Evolutionary conservation across 371 early-diverging fungal genomes (phyloP), one percentile per base, ranked within the genome.

Genomic region (Capillidium rhysosporum): DNA sequence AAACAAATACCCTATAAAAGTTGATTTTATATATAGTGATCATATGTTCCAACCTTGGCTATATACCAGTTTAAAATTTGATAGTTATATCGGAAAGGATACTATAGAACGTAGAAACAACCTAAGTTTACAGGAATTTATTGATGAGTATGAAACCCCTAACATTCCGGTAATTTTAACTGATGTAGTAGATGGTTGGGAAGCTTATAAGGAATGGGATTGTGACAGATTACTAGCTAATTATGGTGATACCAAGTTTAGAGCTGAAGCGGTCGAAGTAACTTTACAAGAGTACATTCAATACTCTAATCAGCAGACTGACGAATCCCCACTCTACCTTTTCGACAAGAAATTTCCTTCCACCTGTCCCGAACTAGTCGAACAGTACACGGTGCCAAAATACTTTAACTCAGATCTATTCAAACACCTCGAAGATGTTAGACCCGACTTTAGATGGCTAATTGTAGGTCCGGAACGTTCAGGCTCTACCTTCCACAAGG

Each of bases 401-500:
- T 76, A 74, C 59, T 82, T 79, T 68, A 40, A 55, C 16, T 71
- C 73, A 40, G 82, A 82, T 59, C 60, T 77, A 39, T 79, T 82
- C 54, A 48, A 56, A 12, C 60, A 73, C 46, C 60, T 82, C 47
- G 65, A 61, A 0, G 40, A 55, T 10, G 49, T 59, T 18, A 55
- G 81, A 9, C 83, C 83, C 1, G 81, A 80, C 61, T 76, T 71
- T 55, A 60, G 75, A n/a, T 82, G 83, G 83, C 41, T 82, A 14
- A 79, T 82, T 52, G 62, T 79, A 4, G 81, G 83, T 1, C 83
- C 83, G 38, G 63, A 65, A 12, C 58, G 79, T 40, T 68, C 70
- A 21, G 83, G 80, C 16, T 68, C 69, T 39, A 74, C 77, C 5
- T 78, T 77, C 55, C 80, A 80, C 59, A 68, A 77, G 56, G 80